Evolutionary conservation across 2,329 filamentous ascomycete genomes (phyloP).

Genomic region (Fusarium domesticum): DNA sequence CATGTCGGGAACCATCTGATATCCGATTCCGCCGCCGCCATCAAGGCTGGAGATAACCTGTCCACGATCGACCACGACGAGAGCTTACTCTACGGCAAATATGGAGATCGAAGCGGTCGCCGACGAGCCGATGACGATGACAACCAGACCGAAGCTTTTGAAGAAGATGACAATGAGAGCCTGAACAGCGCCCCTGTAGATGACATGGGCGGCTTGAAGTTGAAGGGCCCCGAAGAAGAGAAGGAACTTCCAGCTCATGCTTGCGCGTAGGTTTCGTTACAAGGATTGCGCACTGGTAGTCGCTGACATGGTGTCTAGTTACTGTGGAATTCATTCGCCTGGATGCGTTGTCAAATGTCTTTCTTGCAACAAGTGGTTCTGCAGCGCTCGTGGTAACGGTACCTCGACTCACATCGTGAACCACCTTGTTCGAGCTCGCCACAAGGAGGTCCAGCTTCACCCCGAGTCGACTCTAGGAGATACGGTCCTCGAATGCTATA

Average conservation of each 20-base stretch:
- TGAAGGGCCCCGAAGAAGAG: slow-evolving; percentile 67
- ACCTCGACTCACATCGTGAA: slow-evolving; percentile 98
- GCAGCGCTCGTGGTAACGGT: slow-evolving; percentile 92
- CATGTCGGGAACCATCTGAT: slow-evolving; percentile 84
- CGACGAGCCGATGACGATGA: slow-evolving; percentile 84
- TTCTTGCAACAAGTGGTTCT: slow-evolving; percentile 97
- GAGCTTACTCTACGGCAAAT: slow-evolving; percentile 71
- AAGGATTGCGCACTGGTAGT: slow-evolving; percentile 4
- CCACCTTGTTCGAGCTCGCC: slow-evolving; percentile 91
- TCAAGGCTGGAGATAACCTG: slow-evolving; percentile 79
- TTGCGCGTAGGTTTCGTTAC: slow-evolving; percentile 70
- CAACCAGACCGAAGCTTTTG: slow-evolving; percentile 78
- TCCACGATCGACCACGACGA: slow-evolving; percentile 74
- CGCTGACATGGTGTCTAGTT: slow-evolving; percentile 51
- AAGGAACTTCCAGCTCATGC: slow-evolving; percentile 91
- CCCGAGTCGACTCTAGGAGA: slow-evolving; percentile 90
- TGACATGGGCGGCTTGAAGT: slow-evolving; percentile 63
- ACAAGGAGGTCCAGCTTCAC: slow-evolving; percentile 98
- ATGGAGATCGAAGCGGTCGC: slow-evolving; percentile 58
- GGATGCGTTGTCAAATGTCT: slow-evolving; percentile 95
- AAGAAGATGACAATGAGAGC: slow-evolving; percentile 76
- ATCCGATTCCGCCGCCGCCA: slow-evolving; percentile 78
- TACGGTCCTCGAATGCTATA: slow-evolving; percentile 97
- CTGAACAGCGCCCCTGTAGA: slow-evolving; percentile 79
- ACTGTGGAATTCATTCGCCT: slow-evolving; percentile 96